Conservation (phyloP, 2,329 filamentous ascomycete genomes). For the Fusarium albidum region DNA sequence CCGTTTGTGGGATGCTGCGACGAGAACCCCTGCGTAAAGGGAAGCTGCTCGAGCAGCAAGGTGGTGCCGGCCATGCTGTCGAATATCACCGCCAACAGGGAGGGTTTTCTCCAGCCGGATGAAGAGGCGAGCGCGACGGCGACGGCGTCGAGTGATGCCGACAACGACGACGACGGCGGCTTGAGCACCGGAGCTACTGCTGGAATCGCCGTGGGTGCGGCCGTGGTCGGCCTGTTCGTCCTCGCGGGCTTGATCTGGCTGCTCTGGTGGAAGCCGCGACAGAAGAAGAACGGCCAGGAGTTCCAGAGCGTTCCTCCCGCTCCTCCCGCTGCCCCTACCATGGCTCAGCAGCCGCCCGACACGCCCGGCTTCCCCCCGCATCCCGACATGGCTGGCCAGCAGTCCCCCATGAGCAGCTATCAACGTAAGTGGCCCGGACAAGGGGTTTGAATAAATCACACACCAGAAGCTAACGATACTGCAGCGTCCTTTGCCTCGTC, state of each 20-base stretch:
- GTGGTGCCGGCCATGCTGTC: conserved; percentile 29
- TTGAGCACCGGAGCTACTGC: conserved; percentile 33
- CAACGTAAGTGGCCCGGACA: conserved; percentile 26
- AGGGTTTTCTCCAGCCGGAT: conserved; percentile 26
- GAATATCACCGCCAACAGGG: conserved; percentile 14
- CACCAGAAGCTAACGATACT: conserved; percentile 10
- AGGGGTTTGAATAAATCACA: accelerated
- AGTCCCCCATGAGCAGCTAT: conserved; percentile 35
- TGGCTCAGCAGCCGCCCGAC: conserved; percentile 13
- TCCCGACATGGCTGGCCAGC: conserved; percentile 15
- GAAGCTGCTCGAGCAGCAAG: conserved; percentile 19
- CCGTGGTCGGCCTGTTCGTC: conserved; percentile 19
- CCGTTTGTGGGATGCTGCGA: conserved; percentile 53
- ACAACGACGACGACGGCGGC: conserved; percentile 4
- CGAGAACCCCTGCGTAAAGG: conserved; percentile 32
- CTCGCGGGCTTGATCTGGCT: conserved; percentile 29
- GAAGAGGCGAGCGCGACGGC: conserved; percentile 9
- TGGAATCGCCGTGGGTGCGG: conserved; percentile 33
- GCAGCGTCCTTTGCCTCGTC: conserved; percentile 28
- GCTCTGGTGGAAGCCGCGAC: conserved; percentile 35
- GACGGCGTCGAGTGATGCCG: conserved; percentile 6
- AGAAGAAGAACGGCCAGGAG: conserved; percentile 26
- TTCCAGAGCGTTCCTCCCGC: conserved; percentile 13
- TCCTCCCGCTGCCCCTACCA: background rate
- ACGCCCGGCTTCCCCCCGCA: conserved; percentile 21